Base-by-base conservation (phyloP, 768 basidiomycete genomes). In the Boletus subcaerulescens region DNA sequence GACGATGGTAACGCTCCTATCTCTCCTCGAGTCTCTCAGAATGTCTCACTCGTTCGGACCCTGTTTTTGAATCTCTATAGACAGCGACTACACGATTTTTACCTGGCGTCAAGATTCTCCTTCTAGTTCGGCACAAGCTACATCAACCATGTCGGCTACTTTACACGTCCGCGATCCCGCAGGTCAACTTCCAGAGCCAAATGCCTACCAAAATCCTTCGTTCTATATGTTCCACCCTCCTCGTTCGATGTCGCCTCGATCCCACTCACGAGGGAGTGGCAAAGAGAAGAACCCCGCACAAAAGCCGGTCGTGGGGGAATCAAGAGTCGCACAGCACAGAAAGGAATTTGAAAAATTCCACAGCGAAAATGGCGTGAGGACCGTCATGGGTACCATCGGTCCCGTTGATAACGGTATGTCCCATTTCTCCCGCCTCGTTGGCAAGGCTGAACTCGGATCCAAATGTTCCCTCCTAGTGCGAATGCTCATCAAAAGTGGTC, bases 401-500 rank as follows among this genome's bases (percentile, higher is more conserved):
- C 88, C 92, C n/a, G 91, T 93, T 40, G 76, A 86, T 48, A 85
- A 90, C 70, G 93, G 93, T 91, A 54, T 0, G 38, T 46, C 11
- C 50, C 82, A 68, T 26, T 26, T 22, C 17, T 40, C 22, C 22
- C 1, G 17, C 33, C 17, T 26, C 45, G 17, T 35, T 24, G 14
- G 13, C 24, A 10, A 15, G 26, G 22, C 22, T 44, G 43, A 52
- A 52, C 31, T 18, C 2, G 29, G 20, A 20, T 42, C 17, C 20
- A 0, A 63, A 29, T 8, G 5, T 26, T 8, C 26, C 26, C 8
- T 9, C 26, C 1, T 29, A 93, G 93, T 95, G 1, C 84, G 90
- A 18, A 99, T 98, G 95, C 80, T 98, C 38, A 77, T 99, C 56
- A 96, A 93, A 71, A 80, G 83, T 17, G 95, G 97, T 17, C 89